phyloP scores from a whole-genome alignment of 202 grass and related monocot genomes.

The Carex arenaria region DNA sequence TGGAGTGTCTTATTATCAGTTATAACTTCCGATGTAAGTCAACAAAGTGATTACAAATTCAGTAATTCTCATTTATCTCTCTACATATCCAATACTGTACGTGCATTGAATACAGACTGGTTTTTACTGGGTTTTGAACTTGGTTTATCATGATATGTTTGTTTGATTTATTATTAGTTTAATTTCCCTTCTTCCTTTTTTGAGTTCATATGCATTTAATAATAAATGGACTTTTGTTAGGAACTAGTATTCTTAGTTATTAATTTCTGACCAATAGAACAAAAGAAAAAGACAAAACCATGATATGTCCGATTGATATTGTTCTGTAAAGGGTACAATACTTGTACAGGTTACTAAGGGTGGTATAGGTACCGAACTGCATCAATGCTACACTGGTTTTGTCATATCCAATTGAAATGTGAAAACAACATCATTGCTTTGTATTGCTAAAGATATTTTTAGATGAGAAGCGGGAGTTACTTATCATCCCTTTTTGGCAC shows the following conservation, averaged over 20 bases:
- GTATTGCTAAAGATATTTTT: neutral
- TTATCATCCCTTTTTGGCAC: neutral
- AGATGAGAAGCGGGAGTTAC: neutral
- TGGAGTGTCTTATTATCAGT: conserved; percentile 14
- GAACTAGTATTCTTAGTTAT: neutral
- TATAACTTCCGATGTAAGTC: conserved; percentile 20
- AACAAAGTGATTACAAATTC: neutral
- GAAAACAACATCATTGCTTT: neutral
- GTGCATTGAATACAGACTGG: neutral
- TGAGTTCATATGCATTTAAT: neutral
- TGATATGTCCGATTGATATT: neutral
- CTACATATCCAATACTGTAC: neutral
- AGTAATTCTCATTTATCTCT: neutral
- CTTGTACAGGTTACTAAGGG: neutral
- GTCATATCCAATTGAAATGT: neutral
- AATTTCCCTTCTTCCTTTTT: neutral
- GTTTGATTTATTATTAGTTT: neutral
- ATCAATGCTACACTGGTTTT: neutral
- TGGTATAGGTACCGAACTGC: neutral
- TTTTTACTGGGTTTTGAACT: neutral
- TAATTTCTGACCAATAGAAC: neutral
- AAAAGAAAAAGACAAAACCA: neutral
- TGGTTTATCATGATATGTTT: neutral
- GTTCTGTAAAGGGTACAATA: neutral
- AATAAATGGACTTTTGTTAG: neutral